Evolutionary conservation across 1,139 yeast species (phyloP), one percentile per base, ranked within the genome.

Genomic region (Candida tunisiensis): DNA sequence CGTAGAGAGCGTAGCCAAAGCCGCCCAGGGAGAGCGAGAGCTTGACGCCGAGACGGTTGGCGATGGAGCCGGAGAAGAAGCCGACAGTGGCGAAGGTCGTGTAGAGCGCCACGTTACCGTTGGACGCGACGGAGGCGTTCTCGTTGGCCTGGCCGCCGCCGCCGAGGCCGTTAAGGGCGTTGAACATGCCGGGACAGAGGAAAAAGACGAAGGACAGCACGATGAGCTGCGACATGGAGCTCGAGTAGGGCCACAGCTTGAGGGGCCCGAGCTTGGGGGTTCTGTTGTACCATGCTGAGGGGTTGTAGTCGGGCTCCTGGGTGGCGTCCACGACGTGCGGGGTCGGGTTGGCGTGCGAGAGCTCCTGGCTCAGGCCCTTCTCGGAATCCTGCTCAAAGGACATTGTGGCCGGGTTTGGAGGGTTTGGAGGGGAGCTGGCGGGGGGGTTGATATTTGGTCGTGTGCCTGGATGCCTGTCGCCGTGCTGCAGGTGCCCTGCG

Each of bases 41-140:
- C 34, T 60, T 53, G 18, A 62, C 55, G 31, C 77, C 77, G 24
- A 69, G 44, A 11, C 51, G 42, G 51, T 70, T 69, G 45, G 68
- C 62, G 31, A 69, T 57, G 31, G 73, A 60, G 39, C 78, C 78
- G 17, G 69, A 65, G 36, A 70, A 61, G 50, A 70, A 65, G 27
- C 75, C 77, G 31, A 68, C 44, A 15, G 66, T 57, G n/a, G 49
- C 48, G 41, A 69, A 69, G 2, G 69, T 62, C 17, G 67, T 56
- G 44, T 70, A 63, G 30, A 69, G 53, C 3, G 75, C 74, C 25
- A 64, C 66, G 35, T 53, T 56, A 14, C 74, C 62, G 40, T 68
- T 62, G 40, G 64, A 66, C 23, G 71, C 60, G 19, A 63, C 30
- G 15, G 28, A 15, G 5, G 28, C 21, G 11, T 24, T 13, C 10